phyloP scores from a whole-genome alignment of 2,329 filamentous ascomycete genomes.

The Madurella mycetomatis region DNA sequence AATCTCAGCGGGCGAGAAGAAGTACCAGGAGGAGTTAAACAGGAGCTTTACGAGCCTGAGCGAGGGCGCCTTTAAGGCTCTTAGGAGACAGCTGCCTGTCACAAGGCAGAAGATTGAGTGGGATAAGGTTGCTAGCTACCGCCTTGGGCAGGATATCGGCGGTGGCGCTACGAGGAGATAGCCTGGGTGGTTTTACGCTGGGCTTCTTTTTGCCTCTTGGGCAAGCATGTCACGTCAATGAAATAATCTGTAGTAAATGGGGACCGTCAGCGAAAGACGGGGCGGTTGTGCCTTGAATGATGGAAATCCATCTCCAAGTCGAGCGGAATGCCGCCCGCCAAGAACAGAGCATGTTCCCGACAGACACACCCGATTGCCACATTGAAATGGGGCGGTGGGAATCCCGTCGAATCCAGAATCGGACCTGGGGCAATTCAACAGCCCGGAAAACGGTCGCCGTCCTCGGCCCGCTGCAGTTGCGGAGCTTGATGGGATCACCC shows the following conservation, averaged over 20 bases:
- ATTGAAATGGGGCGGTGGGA: background rate
- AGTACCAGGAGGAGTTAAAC: constrained; percentile 95
- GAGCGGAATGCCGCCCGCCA: background rate
- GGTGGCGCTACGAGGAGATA: constrained; percentile 58
- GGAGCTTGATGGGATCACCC: no score
- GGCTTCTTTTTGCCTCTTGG: background rate
- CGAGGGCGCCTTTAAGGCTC: constrained; percentile 90
- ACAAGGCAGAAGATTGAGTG: constrained; percentile 99
- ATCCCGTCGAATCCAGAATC: background rate
- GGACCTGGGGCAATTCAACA: background rate
- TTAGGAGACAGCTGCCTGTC: constrained; percentile 89
- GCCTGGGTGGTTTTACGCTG: constrained; percentile 3
- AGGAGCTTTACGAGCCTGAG: constrained; percentile 81
- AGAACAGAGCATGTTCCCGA: background rate
- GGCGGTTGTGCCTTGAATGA: no score
- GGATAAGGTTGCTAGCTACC: constrained; percentile 95
- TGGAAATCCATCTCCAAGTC: background rate
- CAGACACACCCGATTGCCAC: background rate
- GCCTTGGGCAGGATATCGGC: constrained; percentile 75
- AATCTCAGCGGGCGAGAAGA: constrained; percentile 76
- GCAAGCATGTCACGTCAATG: background rate
- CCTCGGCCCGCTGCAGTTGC: no score
- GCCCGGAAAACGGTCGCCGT: constrained; percentile 16
- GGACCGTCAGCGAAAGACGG: background rate
- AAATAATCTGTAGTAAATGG: background rate